A percentile compares a stretch with the other conserved stretches of the same genome.
Evolutionary conservation across 441 rosid species (phyloP).

Genomic region (Omphalea diandra): DNA sequence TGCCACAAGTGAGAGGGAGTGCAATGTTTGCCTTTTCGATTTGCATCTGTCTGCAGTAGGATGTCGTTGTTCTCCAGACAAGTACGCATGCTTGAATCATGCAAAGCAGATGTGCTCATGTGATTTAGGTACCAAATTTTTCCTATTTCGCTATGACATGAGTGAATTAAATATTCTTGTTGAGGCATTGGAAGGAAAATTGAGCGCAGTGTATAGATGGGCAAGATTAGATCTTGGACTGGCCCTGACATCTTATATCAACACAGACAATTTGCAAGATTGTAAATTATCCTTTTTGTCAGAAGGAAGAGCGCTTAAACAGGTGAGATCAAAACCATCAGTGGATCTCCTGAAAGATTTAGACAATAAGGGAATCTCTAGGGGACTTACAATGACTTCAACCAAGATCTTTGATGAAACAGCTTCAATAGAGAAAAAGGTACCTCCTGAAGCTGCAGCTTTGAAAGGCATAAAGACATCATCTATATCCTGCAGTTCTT

Average conservation of each 20-base stretch:
- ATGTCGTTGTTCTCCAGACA: slow-evolving; percentile 91
- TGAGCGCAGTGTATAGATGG: slow-evolving; percentile 97
- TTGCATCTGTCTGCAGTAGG: slow-evolving; percentile 99
- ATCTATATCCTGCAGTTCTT: slow-evolving; percentile 30
- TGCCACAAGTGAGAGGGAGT: slow-evolving; percentile 90
- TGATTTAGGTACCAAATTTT: slow-evolving; percentile 62
- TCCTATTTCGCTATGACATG: slow-evolving; percentile 83
- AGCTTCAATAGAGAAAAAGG: slow-evolving; percentile 31
- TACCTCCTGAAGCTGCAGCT: slow-evolving; percentile 32
- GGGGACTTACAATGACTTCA: slow-evolving; percentile 34
- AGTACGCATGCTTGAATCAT: slow-evolving; percentile 88
- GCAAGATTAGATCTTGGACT: slow-evolving; percentile 94
- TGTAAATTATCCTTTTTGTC: slow-evolving; percentile 39
- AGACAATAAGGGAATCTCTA: slow-evolving; percentile 9
- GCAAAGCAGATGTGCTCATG: slow-evolving; percentile 88
- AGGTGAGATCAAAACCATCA: slow-evolving; percentile 38
- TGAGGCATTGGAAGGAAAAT: slow-evolving; percentile 97
- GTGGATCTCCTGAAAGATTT: slow-evolving; percentile 34
- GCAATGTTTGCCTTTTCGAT: slow-evolving; percentile 84
- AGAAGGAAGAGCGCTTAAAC: slow-evolving; percentile 36
- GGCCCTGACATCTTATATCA: slow-evolving; percentile 59
- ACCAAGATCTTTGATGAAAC: slow-evolving; percentile 25
- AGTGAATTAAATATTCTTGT: slow-evolving; percentile 83
- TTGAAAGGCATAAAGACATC: slow-evolving; percentile 35
- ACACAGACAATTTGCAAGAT: slow-evolving; percentile 42